Percentiles rank a stretch among this genome's conserved stretches.
Evolutionary conservation across 768 basidiomycete species (phyloP).

Genomic region (Sarcodon aspratus): DNA sequence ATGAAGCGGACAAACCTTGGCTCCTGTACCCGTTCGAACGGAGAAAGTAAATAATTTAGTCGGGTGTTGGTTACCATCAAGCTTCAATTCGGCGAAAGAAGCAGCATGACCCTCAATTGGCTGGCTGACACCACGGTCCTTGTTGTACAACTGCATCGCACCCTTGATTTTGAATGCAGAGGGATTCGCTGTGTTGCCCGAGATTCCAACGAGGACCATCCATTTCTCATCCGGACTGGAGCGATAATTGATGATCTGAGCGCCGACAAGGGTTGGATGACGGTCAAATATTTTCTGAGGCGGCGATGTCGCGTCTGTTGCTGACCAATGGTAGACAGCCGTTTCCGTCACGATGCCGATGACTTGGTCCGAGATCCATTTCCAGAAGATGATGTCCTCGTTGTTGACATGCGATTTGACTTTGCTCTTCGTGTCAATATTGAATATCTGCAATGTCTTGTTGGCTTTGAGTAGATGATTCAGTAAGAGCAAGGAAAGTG

Average conservation of each 20-base stretch:
- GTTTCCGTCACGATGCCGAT: constrained; percentile 95
- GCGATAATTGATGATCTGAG: constrained; percentile 98
- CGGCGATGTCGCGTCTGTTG: constrained; percentile 58
- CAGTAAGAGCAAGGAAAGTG: neutral
- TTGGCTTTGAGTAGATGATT: constrained; percentile 41
- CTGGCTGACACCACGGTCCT: constrained; percentile 88
- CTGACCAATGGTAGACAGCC: constrained; percentile 88
- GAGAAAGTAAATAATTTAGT: constrained; percentile 95
- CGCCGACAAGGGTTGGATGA: constrained; percentile 84
- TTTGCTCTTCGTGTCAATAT: constrained; percentile 95
- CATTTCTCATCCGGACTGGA: constrained; percentile 90
- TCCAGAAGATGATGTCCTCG: constrained; percentile 97
- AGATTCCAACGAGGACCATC: constrained; percentile 93
- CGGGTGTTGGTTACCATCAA: constrained; percentile 74
- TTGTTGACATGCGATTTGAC: constrained; percentile 91
- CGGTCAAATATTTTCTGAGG: constrained; percentile 95
- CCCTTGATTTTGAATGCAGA: constrained; percentile 99
- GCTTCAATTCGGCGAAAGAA: constrained; percentile 84
- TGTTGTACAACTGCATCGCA: constrained; percentile 92
- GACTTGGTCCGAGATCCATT: constrained; percentile 87
- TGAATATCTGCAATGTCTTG: constrained; percentile 94
- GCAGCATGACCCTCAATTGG: constrained; percentile 99
- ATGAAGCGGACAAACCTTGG: constrained; percentile 56
- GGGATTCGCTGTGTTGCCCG: constrained; percentile 85
- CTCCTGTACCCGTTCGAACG: constrained; percentile 92